Evolutionary conservation across 371 early-diverging fungal species (phyloP).

Genomic region (Rhizopus arrhizus): DNA sequence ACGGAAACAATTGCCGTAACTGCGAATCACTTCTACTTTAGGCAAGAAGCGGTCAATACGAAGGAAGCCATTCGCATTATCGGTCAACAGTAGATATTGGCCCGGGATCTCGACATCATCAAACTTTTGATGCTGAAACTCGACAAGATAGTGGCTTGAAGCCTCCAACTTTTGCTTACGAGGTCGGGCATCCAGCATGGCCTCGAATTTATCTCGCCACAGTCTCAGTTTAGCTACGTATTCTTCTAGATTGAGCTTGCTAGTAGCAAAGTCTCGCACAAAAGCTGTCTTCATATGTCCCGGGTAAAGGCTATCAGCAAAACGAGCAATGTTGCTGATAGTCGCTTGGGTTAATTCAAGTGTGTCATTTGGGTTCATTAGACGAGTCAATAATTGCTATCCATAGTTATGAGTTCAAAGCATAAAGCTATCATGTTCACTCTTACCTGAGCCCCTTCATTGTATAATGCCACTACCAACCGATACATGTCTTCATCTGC

Average conservation of each 20-base stretch:
- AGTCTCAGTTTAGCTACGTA: slow-evolving; percentile 79
- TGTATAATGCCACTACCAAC: slow-evolving; percentile 84
- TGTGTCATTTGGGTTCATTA: slow-evolving; percentile 67
- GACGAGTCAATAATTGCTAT: slow-evolving; percentile 66
- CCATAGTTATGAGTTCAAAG: slow-evolving; percentile 1
- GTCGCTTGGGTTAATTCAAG: slow-evolving; percentile 73
- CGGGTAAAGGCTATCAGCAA: slow-evolving; percentile 83
- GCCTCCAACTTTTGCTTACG: slow-evolving; percentile 82
- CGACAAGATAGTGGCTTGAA: slow-evolving; percentile 89
- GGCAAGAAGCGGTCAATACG: slow-evolving; percentile 94
- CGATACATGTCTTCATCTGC: slow-evolving; percentile 96
- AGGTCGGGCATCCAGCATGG: slow-evolving; percentile 79
- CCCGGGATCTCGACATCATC: slow-evolving; percentile 98
- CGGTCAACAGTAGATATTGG: slow-evolving; percentile 87
- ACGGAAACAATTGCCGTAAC: slow-evolving; percentile 74
- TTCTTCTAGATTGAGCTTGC: slow-evolving; percentile 76
- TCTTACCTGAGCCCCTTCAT: slow-evolving; percentile 85
- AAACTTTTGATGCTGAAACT: slow-evolving; percentile 96
- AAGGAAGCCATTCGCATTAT: slow-evolving; percentile 89
- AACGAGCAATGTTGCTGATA: slow-evolving; percentile 79
- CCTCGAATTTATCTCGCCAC: slow-evolving; percentile 92
- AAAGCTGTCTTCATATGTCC: slow-evolving; percentile 80
- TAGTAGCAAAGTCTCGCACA: slow-evolving; percentile 84
- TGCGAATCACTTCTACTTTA: slow-evolving; percentile 81
- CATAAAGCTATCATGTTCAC: background rate